Conservation (phyloP, 2,329 filamentous ascomycete genomes). For the Ilyonectria robusta region DNA sequence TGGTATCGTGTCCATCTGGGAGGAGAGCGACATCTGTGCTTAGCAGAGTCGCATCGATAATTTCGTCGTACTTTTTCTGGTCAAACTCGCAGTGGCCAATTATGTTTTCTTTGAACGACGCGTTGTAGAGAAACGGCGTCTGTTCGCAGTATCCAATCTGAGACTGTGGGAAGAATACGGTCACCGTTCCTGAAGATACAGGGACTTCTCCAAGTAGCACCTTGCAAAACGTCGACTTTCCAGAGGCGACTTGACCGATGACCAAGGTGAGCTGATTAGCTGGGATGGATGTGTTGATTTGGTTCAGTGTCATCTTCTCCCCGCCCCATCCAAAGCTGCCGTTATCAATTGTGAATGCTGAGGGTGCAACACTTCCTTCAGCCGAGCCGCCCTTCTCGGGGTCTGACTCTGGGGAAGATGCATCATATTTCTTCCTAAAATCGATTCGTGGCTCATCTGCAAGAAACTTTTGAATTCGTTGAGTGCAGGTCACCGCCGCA, state of each 20-base stretch:
- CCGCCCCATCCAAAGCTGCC: conserved; percentile 48
- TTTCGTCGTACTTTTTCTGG: conserved; percentile 50
- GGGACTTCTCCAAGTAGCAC: conserved; percentile 52
- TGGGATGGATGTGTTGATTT: conserved; percentile 37
- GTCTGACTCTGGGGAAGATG: background rate
- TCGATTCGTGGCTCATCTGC: conserved; percentile 46
- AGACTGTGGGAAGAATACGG: conserved; percentile 25
- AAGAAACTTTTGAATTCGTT: conserved; percentile 56
- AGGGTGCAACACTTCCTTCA: background rate
- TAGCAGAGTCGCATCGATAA: conserved; percentile 54
- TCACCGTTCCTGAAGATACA: conserved; percentile 36
- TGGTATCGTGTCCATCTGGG: conserved; percentile 54
- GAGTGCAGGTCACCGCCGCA: conserved; percentile 51
- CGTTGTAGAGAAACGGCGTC: conserved; percentile 53
- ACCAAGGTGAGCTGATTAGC: conserved; percentile 50
- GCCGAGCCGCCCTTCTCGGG: conserved; percentile 18
- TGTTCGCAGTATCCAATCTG: conserved; percentile 53
- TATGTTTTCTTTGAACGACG: conserved; percentile 56
- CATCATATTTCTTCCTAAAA: conserved; percentile 30
- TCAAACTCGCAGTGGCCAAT: conserved; percentile 52
- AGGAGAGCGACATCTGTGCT: conserved; percentile 50
- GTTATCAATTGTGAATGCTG: conserved; percentile 36
- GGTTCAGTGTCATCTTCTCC: conserved; percentile 39
- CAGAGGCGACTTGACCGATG: conserved; percentile 54
- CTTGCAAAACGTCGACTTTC: conserved; percentile 57